Evolutionary conservation across 257 asterid species (phyloP).

Genomic region (Cruciata laevipes): DNA sequence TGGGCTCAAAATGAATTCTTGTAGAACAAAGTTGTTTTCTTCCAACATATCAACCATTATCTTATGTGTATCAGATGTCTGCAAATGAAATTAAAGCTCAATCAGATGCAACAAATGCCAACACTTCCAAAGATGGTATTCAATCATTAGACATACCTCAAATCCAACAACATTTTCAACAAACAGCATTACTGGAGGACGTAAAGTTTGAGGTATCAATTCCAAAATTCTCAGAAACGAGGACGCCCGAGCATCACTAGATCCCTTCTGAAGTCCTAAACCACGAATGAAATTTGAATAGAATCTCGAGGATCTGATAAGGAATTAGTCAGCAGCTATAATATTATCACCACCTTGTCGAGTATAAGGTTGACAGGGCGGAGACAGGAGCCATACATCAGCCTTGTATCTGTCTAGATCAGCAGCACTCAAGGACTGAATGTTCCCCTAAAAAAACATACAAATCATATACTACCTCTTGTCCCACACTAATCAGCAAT

Average conservation of each 20-base stretch:
- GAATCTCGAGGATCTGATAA: neutral
- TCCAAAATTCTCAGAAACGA: constrained; percentile 80
- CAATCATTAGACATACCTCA: constrained; percentile 50
- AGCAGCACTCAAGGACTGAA: constrained; percentile 78
- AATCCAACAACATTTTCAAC: constrained; percentile 99
- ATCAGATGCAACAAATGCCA: neutral
- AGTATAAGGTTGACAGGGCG: constrained; percentile 98
- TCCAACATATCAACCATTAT: constrained; percentile 62
- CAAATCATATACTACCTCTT: neutral
- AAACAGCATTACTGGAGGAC: constrained; percentile 71
- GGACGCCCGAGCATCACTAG: constrained; percentile 84
- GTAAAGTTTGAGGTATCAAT: constrained; percentile 59
- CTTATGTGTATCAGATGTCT: constrained; percentile 88
- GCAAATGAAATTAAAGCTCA: constrained; percentile 14
- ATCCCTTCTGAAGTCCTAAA: constrained; percentile 93
- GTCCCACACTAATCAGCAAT: neutral
- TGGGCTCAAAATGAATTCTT: constrained; percentile 90
- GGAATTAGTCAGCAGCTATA: neutral
- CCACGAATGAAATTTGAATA: constrained; percentile 15
- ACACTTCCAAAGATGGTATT: neutral
- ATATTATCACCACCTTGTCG: constrained; percentile 83
- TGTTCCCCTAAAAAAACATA: constrained; percentile 62
- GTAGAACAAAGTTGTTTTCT: constrained; percentile 60
- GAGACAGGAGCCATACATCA: constrained; percentile 85
- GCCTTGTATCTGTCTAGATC: constrained; percentile 75